Evolutionary conservation across 2,329 filamentous ascomycete species (phyloP).

Genomic region (Tolypocladium ovalisporum): DNA sequence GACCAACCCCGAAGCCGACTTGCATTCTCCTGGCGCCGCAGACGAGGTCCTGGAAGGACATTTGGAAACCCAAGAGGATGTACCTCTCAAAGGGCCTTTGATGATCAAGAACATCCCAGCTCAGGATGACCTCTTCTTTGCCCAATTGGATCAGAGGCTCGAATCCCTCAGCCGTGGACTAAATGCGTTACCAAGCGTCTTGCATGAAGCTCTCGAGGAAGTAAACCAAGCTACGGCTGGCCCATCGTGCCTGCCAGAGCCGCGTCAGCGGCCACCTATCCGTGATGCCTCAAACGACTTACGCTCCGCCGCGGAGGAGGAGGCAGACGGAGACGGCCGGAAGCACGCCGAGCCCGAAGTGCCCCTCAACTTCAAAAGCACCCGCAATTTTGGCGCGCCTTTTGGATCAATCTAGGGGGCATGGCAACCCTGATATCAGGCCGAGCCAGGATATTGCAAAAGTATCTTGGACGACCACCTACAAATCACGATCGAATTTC

Average conservation of each 20-base stretch:
- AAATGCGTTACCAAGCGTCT: conserved; percentile 34
- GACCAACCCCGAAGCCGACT: not conserved
- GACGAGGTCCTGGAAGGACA: conserved; percentile 11
- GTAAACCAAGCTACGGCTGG: not conserved
- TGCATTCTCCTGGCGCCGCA: not conserved
- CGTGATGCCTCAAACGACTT: conserved; percentile 11
- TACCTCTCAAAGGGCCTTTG: conserved; percentile 37
- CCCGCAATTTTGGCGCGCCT: conserved; percentile 36
- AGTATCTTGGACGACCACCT: not conserved
- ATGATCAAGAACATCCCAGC: conserved; percentile 45
- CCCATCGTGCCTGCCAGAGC: not conserved
- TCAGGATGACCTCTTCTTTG: conserved; percentile 44
- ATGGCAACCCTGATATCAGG: not conserved
- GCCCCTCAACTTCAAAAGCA: conserved; percentile 32
- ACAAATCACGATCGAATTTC: too few species aligned
- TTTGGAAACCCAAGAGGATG: conserved; percentile 32
- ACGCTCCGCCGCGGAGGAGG: conserved; percentile 7
- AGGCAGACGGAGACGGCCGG: conserved; percentile 12
- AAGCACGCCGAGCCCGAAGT: conserved; percentile 28
- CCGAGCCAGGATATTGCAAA: not conserved
- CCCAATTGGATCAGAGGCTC: conserved; percentile 38
- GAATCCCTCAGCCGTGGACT: conserved; percentile 35
- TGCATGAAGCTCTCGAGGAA: conserved; percentile 9
- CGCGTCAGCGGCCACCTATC: not conserved
- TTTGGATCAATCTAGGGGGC: conserved; percentile 24